Conservation (phyloP, 768 basidiomycete species). For the Chalciporus piperatus region DNA sequence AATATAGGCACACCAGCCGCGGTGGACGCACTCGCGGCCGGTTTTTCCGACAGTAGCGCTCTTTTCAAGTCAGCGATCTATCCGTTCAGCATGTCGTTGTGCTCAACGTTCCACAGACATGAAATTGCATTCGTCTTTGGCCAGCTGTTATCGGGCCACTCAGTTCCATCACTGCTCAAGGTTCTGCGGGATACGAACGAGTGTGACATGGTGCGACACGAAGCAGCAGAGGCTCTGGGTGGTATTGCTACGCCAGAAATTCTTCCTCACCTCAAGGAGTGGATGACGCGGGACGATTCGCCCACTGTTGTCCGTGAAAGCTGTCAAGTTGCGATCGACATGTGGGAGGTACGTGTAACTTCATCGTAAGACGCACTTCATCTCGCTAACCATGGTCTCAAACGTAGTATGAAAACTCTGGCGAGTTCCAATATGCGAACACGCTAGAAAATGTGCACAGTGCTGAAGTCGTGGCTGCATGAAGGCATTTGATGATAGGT, state of each 20-base stretch:
- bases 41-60: conserved; percentile 85
- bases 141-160: conserved; percentile 85
- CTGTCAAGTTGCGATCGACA: conserved; percentile 93
- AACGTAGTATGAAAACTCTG: conserved; percentile 72
- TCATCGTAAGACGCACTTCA: not conserved
- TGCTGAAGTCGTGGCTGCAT: conserved; percentile 13
- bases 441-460: conserved; percentile 33
- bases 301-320: conserved; percentile 92
- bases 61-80: conserved; percentile 77
- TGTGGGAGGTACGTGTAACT: conserved; percentile 77
- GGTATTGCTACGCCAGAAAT: conserved; percentile 95
- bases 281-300: conserved; percentile 73
- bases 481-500: not conserved
- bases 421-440: conserved; percentile 76
- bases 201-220: conserved; percentile 96
- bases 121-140: conserved; percentile 99
- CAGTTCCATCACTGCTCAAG: conserved; percentile 78
- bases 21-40: conserved; percentile 86
- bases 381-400: not conserved
- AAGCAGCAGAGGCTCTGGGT: conserved; percentile 98
- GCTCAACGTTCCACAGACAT: conserved; percentile 54
- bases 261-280: conserved; percentile 80
- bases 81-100: not conserved
- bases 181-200: conserved; percentile 74
- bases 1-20: conserved; percentile 87